Base-by-base conservation (phyloP, 495 filamentous ascomycete species). In the Neurospora africana region DNA sequence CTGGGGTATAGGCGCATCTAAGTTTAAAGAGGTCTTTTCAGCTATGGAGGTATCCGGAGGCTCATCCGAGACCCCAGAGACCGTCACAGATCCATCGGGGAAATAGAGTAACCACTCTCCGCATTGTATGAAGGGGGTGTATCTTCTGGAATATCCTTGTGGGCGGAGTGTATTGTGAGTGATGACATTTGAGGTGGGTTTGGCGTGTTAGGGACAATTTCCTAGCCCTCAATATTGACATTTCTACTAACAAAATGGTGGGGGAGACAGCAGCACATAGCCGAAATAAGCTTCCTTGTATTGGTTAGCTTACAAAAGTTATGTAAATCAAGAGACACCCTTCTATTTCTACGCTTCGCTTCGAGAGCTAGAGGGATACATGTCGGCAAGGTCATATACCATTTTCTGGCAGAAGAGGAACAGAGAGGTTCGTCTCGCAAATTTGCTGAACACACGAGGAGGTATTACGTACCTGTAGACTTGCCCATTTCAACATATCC, bases 11-110 rank as follows among this genome's bases (percentile, higher is more conserved):
- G 79, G 79, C 19, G 82, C 82, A 10, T 76, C 75, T 10, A 75
- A 81, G 35, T 84, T 84, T 70, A 77, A 78, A 69, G 83, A 84
- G 44, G 77, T 83, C 11, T 84, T 84, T 67, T 38, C 77, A 0
- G 40, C 73, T 35, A 71, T 77, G 5, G 68, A 76, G 2, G 70
- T 74, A 3, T 73, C 76, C 3, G 75, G 75, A 1, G 80, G 75
- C 6, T 75, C 78, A 0, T 77, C 82, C 2, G 79, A 76, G n/a
- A 68, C 68, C n/a, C 75, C 77, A 39, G 78, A 78, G 19, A 68
- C 67, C 10, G 65, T 39, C 1, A 68, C 69, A 13, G 40, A 58
- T 8, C 36, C 74, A 3, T 76, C 75, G 10, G 65, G 35, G 17
- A 72, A 68, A 35, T 61, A 58, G 53, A 61, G 21, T 23, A 53